Percentiles rank a stretch among this genome's conserved stretches.
These are phyloP conservation scores for Asterophora parasitica DNA, from an alignment of 768 basidiomycete genomes.

Conservation along the genomic window DNA sequence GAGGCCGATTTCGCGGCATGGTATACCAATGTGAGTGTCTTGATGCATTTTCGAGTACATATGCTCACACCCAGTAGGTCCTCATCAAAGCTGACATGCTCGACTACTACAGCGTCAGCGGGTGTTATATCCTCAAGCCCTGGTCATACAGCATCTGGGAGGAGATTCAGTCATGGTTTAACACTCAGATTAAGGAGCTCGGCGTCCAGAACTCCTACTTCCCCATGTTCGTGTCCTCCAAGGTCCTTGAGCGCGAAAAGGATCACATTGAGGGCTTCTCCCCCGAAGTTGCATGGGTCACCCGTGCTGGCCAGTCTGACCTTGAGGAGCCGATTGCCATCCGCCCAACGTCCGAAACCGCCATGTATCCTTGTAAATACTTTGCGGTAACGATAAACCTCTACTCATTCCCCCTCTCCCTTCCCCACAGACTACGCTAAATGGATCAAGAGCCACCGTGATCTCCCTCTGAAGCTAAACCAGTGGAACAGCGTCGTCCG, in stretches of 20 bases:
- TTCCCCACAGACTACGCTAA: conserved; percentile 80
- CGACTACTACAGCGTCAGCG: conserved; percentile 97
- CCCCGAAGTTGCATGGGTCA: conserved; percentile 99
- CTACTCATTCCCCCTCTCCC: neutral
- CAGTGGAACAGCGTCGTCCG: conserved; percentile 99
- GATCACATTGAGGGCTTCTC: conserved; percentile 99
- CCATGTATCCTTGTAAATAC: conserved; percentile 94
- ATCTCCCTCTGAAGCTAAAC: conserved; percentile 94
- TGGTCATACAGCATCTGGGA: conserved; percentile 99
- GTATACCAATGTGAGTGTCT: conserved; percentile 77
- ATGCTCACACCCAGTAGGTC: conserved; percentile 34
- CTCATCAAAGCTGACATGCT: conserved; percentile 97
- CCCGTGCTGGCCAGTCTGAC: conserved; percentile 87
- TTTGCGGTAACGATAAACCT: too few relatives aligned
- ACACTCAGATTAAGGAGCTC: conserved; percentile 84
- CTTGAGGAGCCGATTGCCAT: conserved; percentile 97
- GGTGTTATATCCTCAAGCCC: conserved; percentile 97
- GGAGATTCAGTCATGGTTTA: conserved; percentile 93
- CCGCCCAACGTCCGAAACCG: conserved; percentile 96
- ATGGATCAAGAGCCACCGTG: conserved; percentile 97
- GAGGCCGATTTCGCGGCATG: conserved; percentile 92
- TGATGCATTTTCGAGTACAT: neutral
- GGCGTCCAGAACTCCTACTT: conserved; percentile 98
- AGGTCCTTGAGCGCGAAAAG: conserved; percentile 94
- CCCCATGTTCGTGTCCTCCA: conserved; percentile 95